These are phyloP conservation scores for Smallanthus sonchifolius DNA, from an alignment of 129 eudicot genomes.

Conservation along the genomic window DNA sequence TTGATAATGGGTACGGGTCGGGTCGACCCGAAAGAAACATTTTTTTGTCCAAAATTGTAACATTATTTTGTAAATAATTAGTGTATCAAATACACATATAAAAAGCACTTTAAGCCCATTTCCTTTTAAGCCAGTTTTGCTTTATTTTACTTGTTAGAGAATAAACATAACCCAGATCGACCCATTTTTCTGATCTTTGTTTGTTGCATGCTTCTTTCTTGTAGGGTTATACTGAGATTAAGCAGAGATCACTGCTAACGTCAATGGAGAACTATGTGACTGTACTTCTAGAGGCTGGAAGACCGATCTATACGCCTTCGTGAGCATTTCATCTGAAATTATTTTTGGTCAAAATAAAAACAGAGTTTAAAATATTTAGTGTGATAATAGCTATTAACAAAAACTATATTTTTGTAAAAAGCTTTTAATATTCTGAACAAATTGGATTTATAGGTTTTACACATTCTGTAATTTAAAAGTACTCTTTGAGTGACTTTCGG, in stretches of 20 bases:
- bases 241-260: conserved; percentile 69
- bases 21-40: not conserved
- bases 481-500: not conserved
- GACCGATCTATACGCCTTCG: conserved; percentile 71
- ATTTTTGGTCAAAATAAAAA: not conserved
- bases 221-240: conserved; percentile 82
- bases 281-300: conserved; percentile 62
- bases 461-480: not conserved
- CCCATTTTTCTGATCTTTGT: not conserved
- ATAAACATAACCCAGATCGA: not conserved
- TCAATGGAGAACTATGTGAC: conserved; percentile 80
- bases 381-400: not conserved
- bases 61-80: not conserved
- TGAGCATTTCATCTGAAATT: conserved; percentile 35
- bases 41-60: not conserved
- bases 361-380: not conserved
- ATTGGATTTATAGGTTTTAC: not conserved
- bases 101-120: not conserved
- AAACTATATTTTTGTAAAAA: not conserved
- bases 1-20: not conserved
- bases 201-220: conserved; percentile 20
- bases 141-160: not conserved
- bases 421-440: not conserved
- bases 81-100: not conserved
- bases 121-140: not conserved